phyloP scores from a whole-genome alignment of 352 stramenopile species.

The Pythium folliculosum region DNA sequence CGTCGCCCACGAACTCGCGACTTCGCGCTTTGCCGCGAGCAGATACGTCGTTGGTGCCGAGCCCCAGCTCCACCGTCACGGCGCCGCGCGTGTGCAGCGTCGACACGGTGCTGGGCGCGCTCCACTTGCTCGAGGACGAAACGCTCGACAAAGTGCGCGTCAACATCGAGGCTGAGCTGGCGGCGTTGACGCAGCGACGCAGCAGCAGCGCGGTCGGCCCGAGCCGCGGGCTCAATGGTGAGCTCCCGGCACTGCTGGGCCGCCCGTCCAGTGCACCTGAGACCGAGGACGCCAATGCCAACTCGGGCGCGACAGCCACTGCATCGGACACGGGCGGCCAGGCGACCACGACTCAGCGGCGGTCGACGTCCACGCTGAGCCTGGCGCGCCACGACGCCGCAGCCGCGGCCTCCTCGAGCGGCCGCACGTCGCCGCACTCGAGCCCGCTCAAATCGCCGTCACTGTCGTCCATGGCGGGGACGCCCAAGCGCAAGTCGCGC shows the following conservation, averaged over 20 bases:
- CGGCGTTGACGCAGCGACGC: slow-evolving; percentile 24
- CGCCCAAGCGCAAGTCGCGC: slow-evolving; percentile 55
- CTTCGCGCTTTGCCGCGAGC: slow-evolving; percentile 19
- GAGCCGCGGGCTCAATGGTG: slow-evolving; percentile 2
- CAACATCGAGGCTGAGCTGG: slow-evolving; percentile 62
- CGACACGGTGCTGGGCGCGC: slow-evolving; percentile 53
- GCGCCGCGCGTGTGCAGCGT: slow-evolving; percentile 54
- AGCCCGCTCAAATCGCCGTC: slow-evolving; percentile 38
- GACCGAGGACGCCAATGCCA: background rate
- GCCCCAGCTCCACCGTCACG: slow-evolving; percentile 22
- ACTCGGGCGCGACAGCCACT: background rate
- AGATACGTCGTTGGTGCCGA: slow-evolving; percentile 3
- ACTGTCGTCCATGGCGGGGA: slow-evolving; percentile 6
- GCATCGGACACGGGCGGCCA: background rate
- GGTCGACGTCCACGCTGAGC: slow-evolving; percentile 23
- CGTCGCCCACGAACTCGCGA: slow-evolving; percentile 26
- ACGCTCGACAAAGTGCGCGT: slow-evolving; percentile 59
- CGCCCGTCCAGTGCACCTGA: slow-evolving; percentile 25
- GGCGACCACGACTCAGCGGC: slow-evolving; percentile 8
- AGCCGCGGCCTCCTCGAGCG: background rate
- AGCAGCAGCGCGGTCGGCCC: slow-evolving; percentile 9
- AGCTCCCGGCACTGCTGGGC: slow-evolving; percentile 24
- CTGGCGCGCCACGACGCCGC: slow-evolving; percentile 28
- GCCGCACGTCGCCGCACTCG: slow-evolving; percentile 25
- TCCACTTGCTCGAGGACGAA: slow-evolving; percentile 53